These are phyloP conservation scores for Ascodesmis nigricans DNA, from an alignment of 495 filamentous ascomycete genomes.

Conservation along the genomic window DNA sequence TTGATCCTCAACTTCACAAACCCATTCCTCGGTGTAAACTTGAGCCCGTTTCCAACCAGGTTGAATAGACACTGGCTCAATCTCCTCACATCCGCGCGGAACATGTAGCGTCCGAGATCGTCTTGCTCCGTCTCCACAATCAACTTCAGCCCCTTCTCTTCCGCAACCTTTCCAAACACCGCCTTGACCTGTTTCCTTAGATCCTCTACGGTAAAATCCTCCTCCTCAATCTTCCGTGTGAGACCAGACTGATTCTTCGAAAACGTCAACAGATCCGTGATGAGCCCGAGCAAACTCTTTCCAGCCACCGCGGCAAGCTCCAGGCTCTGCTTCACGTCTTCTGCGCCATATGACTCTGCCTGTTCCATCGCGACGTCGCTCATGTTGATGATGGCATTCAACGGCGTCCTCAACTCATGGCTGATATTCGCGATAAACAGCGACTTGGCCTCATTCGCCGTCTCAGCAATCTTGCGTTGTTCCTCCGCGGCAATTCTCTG, in stretches of 20 bases:
- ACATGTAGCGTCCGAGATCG: conserved; percentile 26
- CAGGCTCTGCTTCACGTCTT: conserved; percentile 54
- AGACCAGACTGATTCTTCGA: conserved; percentile 81
- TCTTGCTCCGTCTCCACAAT: conserved; percentile 42
- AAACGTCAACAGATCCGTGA: conserved; percentile 83
- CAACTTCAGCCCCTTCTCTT: conserved; percentile 52
- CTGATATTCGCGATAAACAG: conserved; percentile 92
- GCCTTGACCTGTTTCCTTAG: conserved; percentile 55
- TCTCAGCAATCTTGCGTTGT: conserved; percentile 75
- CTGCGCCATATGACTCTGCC: conserved; percentile 35
- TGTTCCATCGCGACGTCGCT: conserved; percentile 79
- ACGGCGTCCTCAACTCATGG: conserved; percentile 76
- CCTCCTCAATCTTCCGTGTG: conserved; percentile 53
- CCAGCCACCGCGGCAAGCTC: conserved; percentile 78
- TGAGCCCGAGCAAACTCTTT: conserved; percentile 61
- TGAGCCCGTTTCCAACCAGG: conserved; percentile 74
- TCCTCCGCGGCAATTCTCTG: conserved; percentile 65
- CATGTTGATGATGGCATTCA: conserved; percentile 90
- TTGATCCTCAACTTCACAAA: neutral
- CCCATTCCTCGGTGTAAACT: conserved; percentile 48
- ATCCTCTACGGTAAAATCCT: conserved; percentile 58
- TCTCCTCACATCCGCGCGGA: conserved; percentile 70
- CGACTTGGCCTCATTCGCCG: conserved; percentile 85
- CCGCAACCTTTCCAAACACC: conserved; percentile 75
- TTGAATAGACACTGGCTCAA: conserved; percentile 84